Evolutionary conservation across 441 rosid species (phyloP).

Genomic region (Populus hybrid): DNA sequence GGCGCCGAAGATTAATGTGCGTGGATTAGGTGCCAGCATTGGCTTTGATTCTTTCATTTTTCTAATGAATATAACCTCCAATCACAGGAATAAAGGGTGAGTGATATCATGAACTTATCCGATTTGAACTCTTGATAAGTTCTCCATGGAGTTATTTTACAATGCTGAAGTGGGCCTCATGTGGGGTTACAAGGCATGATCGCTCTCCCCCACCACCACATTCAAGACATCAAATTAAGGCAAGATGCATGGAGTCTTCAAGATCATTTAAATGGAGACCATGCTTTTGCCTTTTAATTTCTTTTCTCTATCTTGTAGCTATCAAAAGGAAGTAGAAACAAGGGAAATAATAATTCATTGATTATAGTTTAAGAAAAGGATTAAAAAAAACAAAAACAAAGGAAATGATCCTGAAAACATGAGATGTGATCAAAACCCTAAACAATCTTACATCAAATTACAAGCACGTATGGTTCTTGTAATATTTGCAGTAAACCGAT

Average conservation of each 20-base stretch:
- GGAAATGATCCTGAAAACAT: neutral
- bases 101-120: neutral
- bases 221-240: neutral
- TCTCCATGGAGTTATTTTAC: too few relatives aligned
- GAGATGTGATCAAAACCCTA: neutral
- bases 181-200: neutral
- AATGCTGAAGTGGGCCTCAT: neutral
- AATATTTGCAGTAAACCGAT: neutral
- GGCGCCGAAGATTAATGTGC: neutral
- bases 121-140: neutral
- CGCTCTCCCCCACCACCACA: neutral
- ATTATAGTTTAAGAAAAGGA: neutral
- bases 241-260: neutral
- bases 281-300: neutral
- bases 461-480: neutral
- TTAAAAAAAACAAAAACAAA: neutral
- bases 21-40: neutral
- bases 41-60: neutral
- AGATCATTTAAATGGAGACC: neutral
- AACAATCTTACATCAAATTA: neutral
- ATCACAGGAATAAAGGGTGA: too few relatives aligned
- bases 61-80: neutral
- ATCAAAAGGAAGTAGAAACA: neutral
- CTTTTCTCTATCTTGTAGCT: neutral
- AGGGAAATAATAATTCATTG: neutral